Conservation (phyloP, 257 asterid genomes). For the Solanum peruvianum region DNA sequence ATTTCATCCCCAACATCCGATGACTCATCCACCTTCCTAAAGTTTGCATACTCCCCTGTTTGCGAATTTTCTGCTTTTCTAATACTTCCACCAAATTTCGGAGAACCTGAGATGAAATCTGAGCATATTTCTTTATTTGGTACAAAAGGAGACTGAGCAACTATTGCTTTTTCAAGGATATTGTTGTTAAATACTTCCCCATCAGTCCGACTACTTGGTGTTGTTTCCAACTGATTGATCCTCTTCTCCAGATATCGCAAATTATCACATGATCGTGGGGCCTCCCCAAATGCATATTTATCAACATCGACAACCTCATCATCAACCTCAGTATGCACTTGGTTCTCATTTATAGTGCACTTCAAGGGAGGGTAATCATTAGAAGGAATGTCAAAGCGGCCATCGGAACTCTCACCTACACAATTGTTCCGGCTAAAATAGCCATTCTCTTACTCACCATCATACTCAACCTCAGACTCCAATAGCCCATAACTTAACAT, state of each 20-base stretch:
- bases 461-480: constrained; percentile 57
- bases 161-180: constrained; percentile 61
- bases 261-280: constrained; percentile 46
- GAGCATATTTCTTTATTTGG: constrained; percentile 33
- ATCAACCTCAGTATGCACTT: constrained; percentile 26
- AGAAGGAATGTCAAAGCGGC: constrained; percentile 31
- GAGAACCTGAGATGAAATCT: constrained; percentile 44
- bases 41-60: constrained; percentile 34
- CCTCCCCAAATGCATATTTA: constrained; percentile 65
- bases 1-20: constrained; percentile 60
- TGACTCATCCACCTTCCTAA: constrained; percentile 36
- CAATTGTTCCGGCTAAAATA: constrained; percentile 30
- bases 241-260: constrained; percentile 63
- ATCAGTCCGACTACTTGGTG: constrained; percentile 52
- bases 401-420: constrained; percentile 31
- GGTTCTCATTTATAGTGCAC: constrained; percentile 51
- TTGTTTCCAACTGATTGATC: constrained; percentile 72
- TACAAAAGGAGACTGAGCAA: constrained; percentile 67
- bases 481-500: constrained; percentile 82
- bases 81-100: constrained; percentile 35
- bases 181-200: constrained; percentile 37
- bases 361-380: constrained; percentile 69
- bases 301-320: constrained; percentile 56
- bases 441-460: constrained; percentile 25
- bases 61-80: constrained; percentile 41